Base-by-base conservation (phyloP, 1,284 basidiomycete genomes). In the Moniliophthora roreri region DNA sequence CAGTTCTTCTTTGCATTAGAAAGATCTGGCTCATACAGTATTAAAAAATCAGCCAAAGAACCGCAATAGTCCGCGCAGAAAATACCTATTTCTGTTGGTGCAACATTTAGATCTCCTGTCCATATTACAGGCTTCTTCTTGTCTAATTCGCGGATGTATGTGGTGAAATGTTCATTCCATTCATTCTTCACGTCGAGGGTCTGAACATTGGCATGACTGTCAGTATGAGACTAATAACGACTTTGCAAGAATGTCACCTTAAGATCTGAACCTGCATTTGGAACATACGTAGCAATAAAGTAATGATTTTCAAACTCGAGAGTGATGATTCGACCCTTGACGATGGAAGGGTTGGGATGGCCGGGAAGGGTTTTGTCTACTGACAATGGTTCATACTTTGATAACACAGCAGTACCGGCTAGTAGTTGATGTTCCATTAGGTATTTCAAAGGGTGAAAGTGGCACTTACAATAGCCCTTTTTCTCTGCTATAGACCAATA, bases 71-170 rank as follows among this genome's bases (percentile, higher is more conserved):
- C 2, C 15, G 47, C 53, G 16, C 35, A 37, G 42, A 8, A 7
- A 58, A 41, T 52, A 86, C 89, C 89, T 51, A 80, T 74, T 51
- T 77, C 84, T 1, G 88, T 89, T 2, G 89, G 89, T 1, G 93
- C 91, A 28, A 93, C 91, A 60, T 95, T 95, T 57, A 95, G 64
- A 67, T 95, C 93, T 23, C 93, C 93, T n/a, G 80, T 77, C 93
- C 93, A 95, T 54, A 95, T 87, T 9, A 95, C 87, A 2, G 91
- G 87, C 62, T 95, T 95, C 62, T 79, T 80, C 54, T 74, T 77
- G 68, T 93, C 89, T 10, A 93, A 73, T 18, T 81, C 77, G 2
- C 82, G 81, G 15, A 95, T 76, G 63, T 94, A 87, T 1, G 71
- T 60, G 48, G 87, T 84, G 62, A 93, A 92, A 62, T 91, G 84